Evolutionary conservation across 129 eudicot genomes (phyloP).

Genomic region (Tagetes patula): DNA sequence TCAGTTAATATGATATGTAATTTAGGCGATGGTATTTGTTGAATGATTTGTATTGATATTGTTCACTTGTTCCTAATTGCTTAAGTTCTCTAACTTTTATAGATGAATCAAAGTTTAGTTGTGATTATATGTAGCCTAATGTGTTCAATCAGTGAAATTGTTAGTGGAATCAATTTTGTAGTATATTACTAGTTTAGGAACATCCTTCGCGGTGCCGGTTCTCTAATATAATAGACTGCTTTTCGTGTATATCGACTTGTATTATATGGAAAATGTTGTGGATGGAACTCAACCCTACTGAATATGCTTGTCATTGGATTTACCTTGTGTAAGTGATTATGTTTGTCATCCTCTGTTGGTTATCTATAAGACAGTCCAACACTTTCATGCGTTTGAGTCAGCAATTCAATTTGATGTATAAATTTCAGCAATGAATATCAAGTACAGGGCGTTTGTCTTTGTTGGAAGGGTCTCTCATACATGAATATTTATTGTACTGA

Average conservation of each 20-base stretch:
- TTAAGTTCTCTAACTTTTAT: background rate
- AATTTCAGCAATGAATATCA: background rate
- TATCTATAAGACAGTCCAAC: background rate
- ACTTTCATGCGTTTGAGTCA: background rate
- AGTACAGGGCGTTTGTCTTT: conserved; percentile 9
- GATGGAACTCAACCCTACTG: background rate
- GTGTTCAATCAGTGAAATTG: background rate
- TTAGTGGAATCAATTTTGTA: background rate
- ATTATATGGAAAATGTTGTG: background rate
- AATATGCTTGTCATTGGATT: too few relatives aligned
- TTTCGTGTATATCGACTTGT: background rate
- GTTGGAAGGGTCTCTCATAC: background rate
- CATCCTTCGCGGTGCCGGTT: background rate
- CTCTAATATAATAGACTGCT: background rate
- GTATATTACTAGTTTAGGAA: background rate
- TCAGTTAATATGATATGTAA: background rate
- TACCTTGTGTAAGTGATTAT: background rate
- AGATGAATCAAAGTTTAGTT: background rate
- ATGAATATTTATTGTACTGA: background rate
- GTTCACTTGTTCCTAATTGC: background rate
- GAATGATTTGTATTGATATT: background rate
- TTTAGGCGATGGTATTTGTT: background rate
- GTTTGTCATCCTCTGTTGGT: background rate
- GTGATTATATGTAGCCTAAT: background rate
- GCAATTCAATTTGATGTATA: background rate